phyloP scores from a whole-genome alignment of 1,284 basidiomycete genomes.

The Trametes pubescens region DNA sequence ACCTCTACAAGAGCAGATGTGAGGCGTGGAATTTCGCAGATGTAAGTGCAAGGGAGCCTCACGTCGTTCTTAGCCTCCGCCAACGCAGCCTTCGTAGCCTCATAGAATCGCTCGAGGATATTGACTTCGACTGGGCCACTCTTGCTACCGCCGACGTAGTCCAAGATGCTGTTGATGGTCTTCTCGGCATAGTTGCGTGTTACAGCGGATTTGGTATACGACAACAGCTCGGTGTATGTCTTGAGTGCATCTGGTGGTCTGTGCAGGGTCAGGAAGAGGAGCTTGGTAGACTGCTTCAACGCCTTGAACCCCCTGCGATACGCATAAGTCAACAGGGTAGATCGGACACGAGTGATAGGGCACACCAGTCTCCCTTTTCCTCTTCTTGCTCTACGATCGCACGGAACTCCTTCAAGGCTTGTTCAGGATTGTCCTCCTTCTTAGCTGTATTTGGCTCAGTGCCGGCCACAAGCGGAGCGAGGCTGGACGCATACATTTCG shows the following conservation, averaged over 20 bases:
- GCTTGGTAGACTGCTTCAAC: conserved; percentile 96
- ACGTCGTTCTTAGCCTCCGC: conserved; percentile 97
- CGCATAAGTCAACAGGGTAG: neutral
- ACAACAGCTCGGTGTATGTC: conserved; percentile 86
- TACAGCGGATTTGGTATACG: conserved; percentile 93
- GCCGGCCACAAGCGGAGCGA: conserved; percentile 1
- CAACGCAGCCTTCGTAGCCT: conserved; percentile 89
- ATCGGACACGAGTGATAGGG: neutral
- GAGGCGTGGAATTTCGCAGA: neutral
- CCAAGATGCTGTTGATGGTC: conserved; percentile 97
- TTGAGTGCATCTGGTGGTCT: conserved; percentile 86
- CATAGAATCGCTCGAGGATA: conserved; percentile 94
- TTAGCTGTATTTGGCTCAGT: conserved; percentile 63
- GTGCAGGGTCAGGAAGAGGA: conserved; percentile 84
- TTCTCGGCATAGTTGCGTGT: conserved; percentile 96
- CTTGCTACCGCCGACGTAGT: conserved; percentile 96
- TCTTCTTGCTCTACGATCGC: conserved; percentile 89
- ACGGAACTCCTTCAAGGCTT: conserved; percentile 87
- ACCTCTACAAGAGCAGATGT: conserved; percentile 59
- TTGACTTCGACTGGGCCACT: conserved; percentile 85
- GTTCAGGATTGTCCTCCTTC: conserved; percentile 92
- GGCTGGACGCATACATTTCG: conserved; percentile 76
- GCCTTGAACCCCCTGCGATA: conserved; percentile 94
- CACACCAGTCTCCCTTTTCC: conserved; percentile 92
- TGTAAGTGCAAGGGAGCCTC: conserved; percentile 31